A percentile compares a stretch with the other conserved stretches of the same genome.
Evolutionary conservation across 148 eudicot species (phyloP).

Genomic region (Camellia sinensis): DNA sequence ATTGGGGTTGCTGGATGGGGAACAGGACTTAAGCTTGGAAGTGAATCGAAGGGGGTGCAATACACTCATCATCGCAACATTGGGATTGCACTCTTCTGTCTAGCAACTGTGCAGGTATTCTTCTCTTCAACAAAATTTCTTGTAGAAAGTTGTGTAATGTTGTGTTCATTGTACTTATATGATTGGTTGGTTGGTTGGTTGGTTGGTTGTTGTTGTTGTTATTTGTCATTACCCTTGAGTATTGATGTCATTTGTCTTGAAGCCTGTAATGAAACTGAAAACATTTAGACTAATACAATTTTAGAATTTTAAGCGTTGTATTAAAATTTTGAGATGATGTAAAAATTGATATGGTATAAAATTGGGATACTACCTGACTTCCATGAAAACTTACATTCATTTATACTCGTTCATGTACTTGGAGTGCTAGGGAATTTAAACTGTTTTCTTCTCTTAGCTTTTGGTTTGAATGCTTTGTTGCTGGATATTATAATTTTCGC

Average conservation of each 20-base stretch:
- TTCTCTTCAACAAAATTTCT: neutral
- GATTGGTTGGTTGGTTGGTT: neutral
- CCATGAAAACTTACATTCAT: neutral
- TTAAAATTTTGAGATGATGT: neutral
- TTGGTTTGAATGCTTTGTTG: neutral
- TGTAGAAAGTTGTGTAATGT: neutral
- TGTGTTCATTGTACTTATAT: neutral
- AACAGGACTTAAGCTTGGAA: slow-evolving; percentile 89
- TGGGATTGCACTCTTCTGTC: slow-evolving; percentile 76
- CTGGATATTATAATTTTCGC: neutral
- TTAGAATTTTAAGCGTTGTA: no score
- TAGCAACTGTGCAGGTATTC: slow-evolving; percentile 93
- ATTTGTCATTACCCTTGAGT: neutral
- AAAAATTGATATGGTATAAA: neutral
- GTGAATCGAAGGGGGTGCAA: slow-evolving; percentile 55
- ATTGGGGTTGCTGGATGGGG: slow-evolving; percentile 97
- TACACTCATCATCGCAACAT: slow-evolving; percentile 63
- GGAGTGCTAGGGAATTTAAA: neutral
- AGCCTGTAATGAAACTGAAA: neutral
- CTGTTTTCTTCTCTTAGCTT: neutral
- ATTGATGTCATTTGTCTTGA: slow-evolving; percentile 2
- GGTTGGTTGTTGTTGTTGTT: neutral
- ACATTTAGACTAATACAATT: neutral
- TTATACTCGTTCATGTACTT: neutral
- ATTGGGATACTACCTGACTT: neutral